These are phyloP conservation scores for Ascomycota sp. DNA, from an alignment of 2,329 filamentous ascomycete species.

Conservation along the genomic window DNA sequence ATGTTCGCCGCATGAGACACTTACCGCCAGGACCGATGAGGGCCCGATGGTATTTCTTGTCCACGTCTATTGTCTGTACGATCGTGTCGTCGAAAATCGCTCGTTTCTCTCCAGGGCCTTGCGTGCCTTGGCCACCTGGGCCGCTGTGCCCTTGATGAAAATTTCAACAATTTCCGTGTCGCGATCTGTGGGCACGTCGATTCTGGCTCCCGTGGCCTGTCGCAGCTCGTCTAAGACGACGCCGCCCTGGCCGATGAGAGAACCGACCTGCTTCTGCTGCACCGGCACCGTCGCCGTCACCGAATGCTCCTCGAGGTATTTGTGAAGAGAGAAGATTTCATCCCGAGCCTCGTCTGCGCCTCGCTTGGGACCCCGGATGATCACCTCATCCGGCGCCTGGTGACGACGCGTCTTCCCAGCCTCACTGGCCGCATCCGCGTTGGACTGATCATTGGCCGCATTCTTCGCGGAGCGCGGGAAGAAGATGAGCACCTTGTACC, in stretches of 20 bases:
- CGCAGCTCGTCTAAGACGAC: slow-evolving; percentile 81
- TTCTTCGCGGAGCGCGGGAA: slow-evolving; percentile 54
- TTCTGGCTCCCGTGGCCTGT: slow-evolving; percentile 64
- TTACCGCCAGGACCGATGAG: slow-evolving; percentile 78
- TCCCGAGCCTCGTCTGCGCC: slow-evolving; percentile 83
- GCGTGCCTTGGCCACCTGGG: slow-evolving; percentile 78
- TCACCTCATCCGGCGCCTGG: slow-evolving; percentile 73
- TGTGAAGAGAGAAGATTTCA: slow-evolving; percentile 71
- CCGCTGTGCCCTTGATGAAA: slow-evolving; percentile 77
- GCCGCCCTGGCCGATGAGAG: slow-evolving; percentile 77
- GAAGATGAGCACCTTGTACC: slow-evolving; percentile 87
- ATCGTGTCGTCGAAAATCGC: slow-evolving; percentile 82
- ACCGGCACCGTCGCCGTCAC: slow-evolving; percentile 62
- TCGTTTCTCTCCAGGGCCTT: slow-evolving; percentile 69
- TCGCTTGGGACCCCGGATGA: slow-evolving; percentile 77
- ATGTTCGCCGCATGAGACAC: slow-evolving; percentile 12
- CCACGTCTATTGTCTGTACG: slow-evolving; percentile 66
- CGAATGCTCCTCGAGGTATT: slow-evolving; percentile 80
- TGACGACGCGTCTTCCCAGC: slow-evolving; percentile 43
- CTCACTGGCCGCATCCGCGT: slow-evolving; percentile 49
- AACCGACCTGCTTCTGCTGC: slow-evolving; percentile 81
- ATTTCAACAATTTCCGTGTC: slow-evolving; percentile 67
- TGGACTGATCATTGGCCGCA: slow-evolving; percentile 47
- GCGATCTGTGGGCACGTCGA: slow-evolving; percentile 71
- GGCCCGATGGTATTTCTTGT: slow-evolving; percentile 78